phyloP scores from a whole-genome alignment of 2,329 filamentous ascomycete genomes.

The Hypoxylon sp. region DNA sequence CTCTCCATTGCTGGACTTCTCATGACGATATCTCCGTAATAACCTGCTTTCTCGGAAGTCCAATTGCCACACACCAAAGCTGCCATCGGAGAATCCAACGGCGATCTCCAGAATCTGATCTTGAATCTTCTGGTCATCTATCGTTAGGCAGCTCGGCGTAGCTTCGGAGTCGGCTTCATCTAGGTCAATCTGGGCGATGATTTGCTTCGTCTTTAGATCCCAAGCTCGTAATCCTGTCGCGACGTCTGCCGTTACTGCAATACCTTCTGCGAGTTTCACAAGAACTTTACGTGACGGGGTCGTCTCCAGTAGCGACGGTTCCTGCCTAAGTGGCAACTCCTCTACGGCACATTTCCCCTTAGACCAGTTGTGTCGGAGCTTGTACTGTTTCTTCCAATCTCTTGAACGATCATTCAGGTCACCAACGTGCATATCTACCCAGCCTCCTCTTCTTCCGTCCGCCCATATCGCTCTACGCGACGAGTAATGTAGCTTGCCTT shows the following conservation, averaged over 20 bases:
- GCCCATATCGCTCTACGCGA: slow-evolving; percentile 62
- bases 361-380: slow-evolving; percentile 91
- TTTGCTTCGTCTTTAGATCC: slow-evolving; percentile 75
- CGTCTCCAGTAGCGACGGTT: slow-evolving; percentile 34
- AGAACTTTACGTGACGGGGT: slow-evolving; percentile 72
- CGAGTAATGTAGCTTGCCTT: slow-evolving; percentile 62
- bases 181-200: slow-evolving; percentile 68
- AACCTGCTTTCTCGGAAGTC: slow-evolving; percentile 63
- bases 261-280: slow-evolving; percentile 81
- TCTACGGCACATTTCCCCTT: slow-evolving; percentile 84
- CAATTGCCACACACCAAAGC: slow-evolving; percentile 78
- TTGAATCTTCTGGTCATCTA: slow-evolving; percentile 68
- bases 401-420: slow-evolving; percentile 51
- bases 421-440: slow-evolving; percentile 69
- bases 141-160: slow-evolving; percentile 74
- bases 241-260: slow-evolving; percentile 83
- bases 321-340: slow-evolving; percentile 70
- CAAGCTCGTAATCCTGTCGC: slow-evolving; percentile 81
- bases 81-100: slow-evolving; percentile 80
- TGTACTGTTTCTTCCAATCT: slow-evolving; percentile 78
- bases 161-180: slow-evolving; percentile 44
- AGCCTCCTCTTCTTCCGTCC: slow-evolving; percentile 61
- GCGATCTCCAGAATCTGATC: slow-evolving; percentile 69
- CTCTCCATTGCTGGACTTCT: slow-evolving; percentile 73
- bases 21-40: slow-evolving; percentile 68